phyloP scores from a whole-genome alignment of 306 rosid species.

The Albizia julibrissin region DNA sequence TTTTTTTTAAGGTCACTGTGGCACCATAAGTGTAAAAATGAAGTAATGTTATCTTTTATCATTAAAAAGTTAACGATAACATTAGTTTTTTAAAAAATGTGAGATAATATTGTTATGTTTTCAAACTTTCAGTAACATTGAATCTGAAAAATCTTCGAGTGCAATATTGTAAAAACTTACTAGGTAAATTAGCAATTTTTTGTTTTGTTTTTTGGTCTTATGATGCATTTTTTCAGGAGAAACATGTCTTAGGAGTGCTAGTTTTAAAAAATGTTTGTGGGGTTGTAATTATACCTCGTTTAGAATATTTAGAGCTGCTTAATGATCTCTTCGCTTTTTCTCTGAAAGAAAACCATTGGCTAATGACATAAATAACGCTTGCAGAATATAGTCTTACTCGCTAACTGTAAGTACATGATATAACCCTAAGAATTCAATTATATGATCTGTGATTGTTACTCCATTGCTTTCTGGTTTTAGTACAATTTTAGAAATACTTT shows the following conservation, averaged over 20 bases:
- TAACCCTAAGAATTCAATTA: slow-evolving; percentile 36
- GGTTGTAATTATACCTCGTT: background rate
- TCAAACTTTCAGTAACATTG: too few species aligned
- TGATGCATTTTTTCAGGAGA: background rate
- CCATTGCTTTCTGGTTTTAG: slow-evolving; percentile 9
- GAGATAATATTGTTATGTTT: too few species aligned
- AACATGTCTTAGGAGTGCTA: background rate
- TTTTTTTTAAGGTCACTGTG: too few species aligned
- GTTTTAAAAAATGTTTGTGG: background rate
- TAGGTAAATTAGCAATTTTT: too few species aligned
- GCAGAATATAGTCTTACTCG: slow-evolving; percentile 25
- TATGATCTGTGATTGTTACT: slow-evolving; percentile 5
- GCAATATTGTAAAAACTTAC: too few species aligned
- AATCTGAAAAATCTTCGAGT: too few species aligned
- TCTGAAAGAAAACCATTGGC: slow-evolving; percentile 10
- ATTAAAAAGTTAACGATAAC: too few species aligned
- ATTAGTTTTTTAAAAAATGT: too few species aligned
- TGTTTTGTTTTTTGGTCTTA: too few species aligned
- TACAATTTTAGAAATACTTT: slow-evolving; percentile 10
- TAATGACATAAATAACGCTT: slow-evolving; percentile 23
- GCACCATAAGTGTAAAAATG: too few species aligned
- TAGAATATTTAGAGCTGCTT: slow-evolving; percentile 10
- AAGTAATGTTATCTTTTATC: too few species aligned
- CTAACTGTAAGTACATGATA: slow-evolving; percentile 30
- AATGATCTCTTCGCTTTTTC: background rate